Base-by-base conservation (phyloP, 495 filamentous ascomycete species). In the Aspergillus sclerotioniger region DNA sequence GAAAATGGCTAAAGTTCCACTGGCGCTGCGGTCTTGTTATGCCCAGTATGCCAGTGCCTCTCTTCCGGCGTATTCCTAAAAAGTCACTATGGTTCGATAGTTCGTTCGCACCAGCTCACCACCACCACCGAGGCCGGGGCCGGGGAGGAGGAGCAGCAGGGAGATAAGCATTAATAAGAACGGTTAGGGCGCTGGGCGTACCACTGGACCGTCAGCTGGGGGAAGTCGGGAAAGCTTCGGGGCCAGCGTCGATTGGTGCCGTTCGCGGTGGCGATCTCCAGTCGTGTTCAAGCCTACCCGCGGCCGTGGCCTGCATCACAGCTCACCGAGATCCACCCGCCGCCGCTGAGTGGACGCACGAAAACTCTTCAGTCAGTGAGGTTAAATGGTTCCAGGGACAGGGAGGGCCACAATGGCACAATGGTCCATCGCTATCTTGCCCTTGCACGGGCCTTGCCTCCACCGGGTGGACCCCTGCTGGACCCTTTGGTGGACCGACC, bases 11-110 rank as follows among this genome's bases (percentile, higher is more conserved):
- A 43, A 51, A 13, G 35, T 43, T 35, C 58, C 53, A 51, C 33
- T 60, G 16, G 20, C 51, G 9, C 53, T 60, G 19, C 58, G 58
- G 33, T 56, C 58, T 6, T 60, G 58, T 41, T 60, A 56, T 44
- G 58, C 58, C 12, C 35, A 60, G 6, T 53, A 56, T 31, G 58
- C 58, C 37, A 60, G 56, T 48, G 53, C 58, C 10, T 56, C 58
- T 7, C 53, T 56, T 13, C 58, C 58, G 17, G 53, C 58, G 8
- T 60, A 60, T 25, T 48, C 41, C 47, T 50, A 32, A 29, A 12
- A 25, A 16, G 16, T 8, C 25, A 25, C 31, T 16, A 25, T 15
- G 31, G 47, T 25, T 25, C 47, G 31, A 50, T 50, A 32, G 28
- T 32, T 32, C 47, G 47, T 8, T n/a, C 37, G n/a, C 37, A 13